These are phyloP conservation scores for Coemansia asiatica DNA, from an alignment of 192 early-diverging fungal genomes.

Conservation along the genomic window DNA sequence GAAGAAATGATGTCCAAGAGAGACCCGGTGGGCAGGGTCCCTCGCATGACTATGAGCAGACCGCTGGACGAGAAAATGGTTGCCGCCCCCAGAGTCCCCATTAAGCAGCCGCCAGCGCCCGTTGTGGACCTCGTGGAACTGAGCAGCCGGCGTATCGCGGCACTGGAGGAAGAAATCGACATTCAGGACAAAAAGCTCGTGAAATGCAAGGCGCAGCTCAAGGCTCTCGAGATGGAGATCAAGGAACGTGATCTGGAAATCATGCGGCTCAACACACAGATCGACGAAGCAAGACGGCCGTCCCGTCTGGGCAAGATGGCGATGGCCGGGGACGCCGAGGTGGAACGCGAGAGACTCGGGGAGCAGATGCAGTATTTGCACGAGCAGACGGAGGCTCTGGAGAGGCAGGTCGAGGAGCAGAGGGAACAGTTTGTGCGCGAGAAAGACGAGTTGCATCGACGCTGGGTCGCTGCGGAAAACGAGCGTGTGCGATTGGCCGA, in stretches of 20 bases:
- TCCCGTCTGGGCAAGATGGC: too few relatives aligned
- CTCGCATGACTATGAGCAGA: conserved; percentile 18
- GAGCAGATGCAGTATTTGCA: conserved; percentile 53
- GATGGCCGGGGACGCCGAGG: not conserved
- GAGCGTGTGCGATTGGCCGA: conserved; percentile 31
- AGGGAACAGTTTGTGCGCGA: conserved; percentile 36
- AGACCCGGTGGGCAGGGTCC: conserved; percentile 34
- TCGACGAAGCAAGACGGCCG: conserved; percentile 7
- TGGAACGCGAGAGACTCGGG: conserved; percentile 20
- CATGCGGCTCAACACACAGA: conserved; percentile 31
- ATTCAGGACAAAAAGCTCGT: conserved; percentile 30
- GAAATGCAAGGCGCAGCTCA: conserved; percentile 14
- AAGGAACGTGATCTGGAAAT: conserved; percentile 50
- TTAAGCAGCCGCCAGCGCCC: conserved; percentile 13
- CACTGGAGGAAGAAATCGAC: conserved; percentile 44
- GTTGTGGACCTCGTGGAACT: conserved; percentile 47
- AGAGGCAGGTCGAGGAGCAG: conserved; percentile 28
- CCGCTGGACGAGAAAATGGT: conserved; percentile 6
- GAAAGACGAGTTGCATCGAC: conserved; percentile 35
- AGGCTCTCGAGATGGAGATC: conserved; percentile 31
- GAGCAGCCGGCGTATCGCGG: conserved; percentile 36
- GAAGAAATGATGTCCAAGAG: conserved; percentile 16
- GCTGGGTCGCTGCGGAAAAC: conserved; percentile 49
- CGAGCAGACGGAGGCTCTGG: conserved; percentile 40
- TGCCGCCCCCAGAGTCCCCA: not conserved